Base-by-base conservation (phyloP, 495 filamentous ascomycete genomes). In the Hypomontagnella submonticulosa region DNA sequence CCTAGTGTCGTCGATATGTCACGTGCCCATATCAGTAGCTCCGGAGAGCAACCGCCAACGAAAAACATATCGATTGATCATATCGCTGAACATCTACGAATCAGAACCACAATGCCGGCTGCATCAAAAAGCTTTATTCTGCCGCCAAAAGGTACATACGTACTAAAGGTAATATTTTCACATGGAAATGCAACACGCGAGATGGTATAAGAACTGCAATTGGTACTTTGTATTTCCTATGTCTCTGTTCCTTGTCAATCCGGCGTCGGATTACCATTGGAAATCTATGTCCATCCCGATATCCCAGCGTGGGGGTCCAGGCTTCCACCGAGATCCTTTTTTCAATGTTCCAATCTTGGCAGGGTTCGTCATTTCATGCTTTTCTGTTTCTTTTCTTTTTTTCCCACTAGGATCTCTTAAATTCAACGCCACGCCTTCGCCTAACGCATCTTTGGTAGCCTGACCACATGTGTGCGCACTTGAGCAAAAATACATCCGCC, bases 181-280 rank as follows among this genome's bases (percentile, higher is more conserved):
- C 18, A 53, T 53, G 30, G 37, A 9, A 53, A 53, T 53, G 49
- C 38, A 53, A 53, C 49, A 53, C 49, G 38, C 34, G 38, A 23
- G 18, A 38, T 11, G 16, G 12, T 27, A 40, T 38, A 5, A 27
- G 43, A 61, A 56, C 56, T 33, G 47, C 51, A 62, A 55, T 40
- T 64, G 56, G 50, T 66, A 63, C 67, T 72, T 74, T 54, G 41
- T 69, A 60, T 63, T 71, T 48, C 63, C 40, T 63, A 66, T 63
- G 43, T 68, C 43, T 71, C 49, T 67, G 53, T 67, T 61, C 63
- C 66, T 50, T 69, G 20, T 63, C 61, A 27, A 74, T 74, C 71
- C 71, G 71, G 71, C 56, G 71, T 70, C 71, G 69, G 71, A 74
- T 72, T 69, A 63, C 69, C 62, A 63, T 66, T 71, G 56, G 67